A percentile compares a stretch with the other conserved stretches of the same genome.
Conservation (phyloP, 202 grass and related monocot genomes). For the Musa balbisiana region DNA sequence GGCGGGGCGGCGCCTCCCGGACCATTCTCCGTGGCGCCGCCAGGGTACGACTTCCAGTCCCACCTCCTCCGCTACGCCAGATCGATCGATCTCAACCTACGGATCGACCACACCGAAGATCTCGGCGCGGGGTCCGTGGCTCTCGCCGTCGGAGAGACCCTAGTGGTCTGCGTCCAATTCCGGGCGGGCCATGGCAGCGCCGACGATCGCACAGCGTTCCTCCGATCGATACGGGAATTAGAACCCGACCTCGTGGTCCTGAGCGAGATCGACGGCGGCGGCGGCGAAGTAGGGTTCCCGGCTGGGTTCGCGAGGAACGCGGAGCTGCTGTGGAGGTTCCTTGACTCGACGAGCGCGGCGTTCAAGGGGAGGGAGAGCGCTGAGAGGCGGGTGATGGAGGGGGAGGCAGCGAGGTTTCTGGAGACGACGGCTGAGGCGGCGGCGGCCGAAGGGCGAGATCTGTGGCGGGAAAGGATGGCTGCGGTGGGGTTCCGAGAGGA, state of each 20-base stretch:
- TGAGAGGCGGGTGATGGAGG: slow-evolving; percentile 57
- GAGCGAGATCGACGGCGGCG: slow-evolving; percentile 52
- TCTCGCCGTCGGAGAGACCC: slow-evolving; percentile 28
- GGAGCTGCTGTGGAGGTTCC: slow-evolving; percentile 63
- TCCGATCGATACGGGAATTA: slow-evolving; percentile 40
- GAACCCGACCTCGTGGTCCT: slow-evolving; percentile 66
- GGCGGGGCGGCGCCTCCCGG: neutral
- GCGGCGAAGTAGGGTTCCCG: slow-evolving; percentile 14
- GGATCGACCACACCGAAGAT: slow-evolving; percentile 26
- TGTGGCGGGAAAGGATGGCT: slow-evolving; percentile 70
- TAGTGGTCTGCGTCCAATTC: slow-evolving; percentile 80
- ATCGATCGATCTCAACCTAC: slow-evolving; percentile 67
- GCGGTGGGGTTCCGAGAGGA: slow-evolving; percentile 53
- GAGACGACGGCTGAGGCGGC: neutral
- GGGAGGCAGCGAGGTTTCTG: slow-evolving; percentile 41
- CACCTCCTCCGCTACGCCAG: slow-evolving; percentile 84
- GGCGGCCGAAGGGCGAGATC: slow-evolving; percentile 32
- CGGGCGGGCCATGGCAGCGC: slow-evolving; percentile 28
- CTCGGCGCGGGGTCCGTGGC: slow-evolving; percentile 28
- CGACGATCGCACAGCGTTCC: slow-evolving; percentile 36
- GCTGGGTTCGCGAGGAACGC: slow-evolving; percentile 42
- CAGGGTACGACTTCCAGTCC: slow-evolving; percentile 64
- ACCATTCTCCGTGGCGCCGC: slow-evolving; percentile 54
- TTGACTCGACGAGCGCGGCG: slow-evolving; percentile 71
- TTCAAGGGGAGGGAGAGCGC: slow-evolving; percentile 76